Evolutionary conservation across 495 filamentous ascomycete species (phyloP).

Genomic region (Penicillium tannophilum): DNA sequence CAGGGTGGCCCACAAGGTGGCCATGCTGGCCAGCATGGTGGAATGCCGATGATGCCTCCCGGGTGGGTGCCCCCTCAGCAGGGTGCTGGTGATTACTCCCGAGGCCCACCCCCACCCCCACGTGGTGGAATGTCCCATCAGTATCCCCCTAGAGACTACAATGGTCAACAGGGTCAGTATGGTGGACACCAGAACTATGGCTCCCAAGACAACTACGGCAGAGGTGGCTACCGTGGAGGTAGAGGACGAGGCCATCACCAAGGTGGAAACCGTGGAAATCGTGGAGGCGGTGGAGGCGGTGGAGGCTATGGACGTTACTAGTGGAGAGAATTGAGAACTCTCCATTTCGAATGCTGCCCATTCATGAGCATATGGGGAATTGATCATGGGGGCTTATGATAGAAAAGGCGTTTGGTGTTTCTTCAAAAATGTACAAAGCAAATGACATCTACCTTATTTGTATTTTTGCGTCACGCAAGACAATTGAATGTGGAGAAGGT

Average conservation of each 20-base stretch:
- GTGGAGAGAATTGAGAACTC: neutral
- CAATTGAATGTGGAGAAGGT: neutral
- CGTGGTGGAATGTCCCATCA: conserved; percentile 38
- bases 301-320: conserved; percentile 48
- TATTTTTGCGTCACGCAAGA: neutral
- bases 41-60: conserved; percentile 33
- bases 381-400: neutral
- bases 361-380: conserved; percentile 3
- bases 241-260: conserved; percentile 27
- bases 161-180: conserved; percentile 32
- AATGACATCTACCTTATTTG: neutral
- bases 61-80: conserved; percentile 43
- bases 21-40: conserved; percentile 1
- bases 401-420: conserved; percentile 1
- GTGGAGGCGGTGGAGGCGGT: conserved; percentile 16
- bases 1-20: conserved; percentile 1
- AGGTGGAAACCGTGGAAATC: conserved; percentile 11
- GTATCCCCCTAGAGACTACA: conserved; percentile 32
- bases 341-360: neutral
- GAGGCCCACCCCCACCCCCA: conserved; percentile 46
- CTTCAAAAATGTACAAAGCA: conserved; percentile 4
- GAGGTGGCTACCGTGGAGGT: conserved; percentile 33
- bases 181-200: conserved; percentile 31
- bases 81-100: conserved; percentile 36
- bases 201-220: conserved; percentile 29